Percentiles rank a stretch among this genome's conserved stretches.
These are phyloP conservation scores for Sporothrix sp. DNA, from an alignment of 2,329 filamentous ascomycete species.

Conservation along the genomic window DNA sequence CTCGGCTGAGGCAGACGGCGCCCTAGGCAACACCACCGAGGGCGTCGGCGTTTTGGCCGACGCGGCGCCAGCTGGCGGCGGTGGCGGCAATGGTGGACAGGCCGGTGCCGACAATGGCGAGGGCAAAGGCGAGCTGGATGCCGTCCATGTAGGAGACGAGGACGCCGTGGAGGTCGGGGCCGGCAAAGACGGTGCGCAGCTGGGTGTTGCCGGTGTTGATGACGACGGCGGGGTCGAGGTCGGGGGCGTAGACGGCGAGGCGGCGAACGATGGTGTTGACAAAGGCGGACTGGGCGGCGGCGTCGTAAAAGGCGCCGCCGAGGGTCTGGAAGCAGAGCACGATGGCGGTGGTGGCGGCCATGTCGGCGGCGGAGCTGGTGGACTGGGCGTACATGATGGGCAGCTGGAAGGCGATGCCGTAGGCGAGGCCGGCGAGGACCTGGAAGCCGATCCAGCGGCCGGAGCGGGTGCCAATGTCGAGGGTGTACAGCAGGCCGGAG, in stretches of 20 bases:
- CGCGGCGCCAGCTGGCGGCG: slow-evolving; percentile 14
- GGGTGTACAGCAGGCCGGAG: slow-evolving; percentile 30
- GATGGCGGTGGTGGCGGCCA: slow-evolving; percentile 31
- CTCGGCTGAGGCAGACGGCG: too few species aligned
- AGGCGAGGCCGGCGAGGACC: slow-evolving; percentile 36
- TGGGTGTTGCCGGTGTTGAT: slow-evolving; percentile 36
- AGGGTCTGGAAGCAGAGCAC: slow-evolving; percentile 35
- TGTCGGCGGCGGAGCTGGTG: slow-evolving; percentile 25
- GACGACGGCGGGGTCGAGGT: slow-evolving; percentile 18
- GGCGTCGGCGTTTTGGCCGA: slow-evolving; percentile 11
- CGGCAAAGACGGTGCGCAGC: slow-evolving; percentile 37
- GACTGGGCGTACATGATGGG: slow-evolving; percentile 31
- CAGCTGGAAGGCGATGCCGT: slow-evolving; percentile 36
- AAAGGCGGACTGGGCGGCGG: slow-evolving; percentile 32
- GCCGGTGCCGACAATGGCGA: slow-evolving; percentile 15
- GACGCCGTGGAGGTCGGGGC: slow-evolving; percentile 37
- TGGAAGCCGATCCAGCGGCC: slow-evolving; percentile 40
- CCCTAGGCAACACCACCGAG: slow-evolving; percentile 14
- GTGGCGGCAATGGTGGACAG: slow-evolving; percentile 23
- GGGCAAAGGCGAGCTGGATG: slow-evolving; percentile 21
- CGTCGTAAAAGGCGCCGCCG: slow-evolving; percentile 39
- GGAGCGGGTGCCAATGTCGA: slow-evolving; percentile 24
- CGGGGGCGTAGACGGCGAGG: slow-evolving; percentile 18
- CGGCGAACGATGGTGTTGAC: slow-evolving; percentile 27
- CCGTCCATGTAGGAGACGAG: slow-evolving; percentile 46